phyloP scores from a whole-genome alignment of 169 alveolate species.

The Plasmodium blacklocki region DNA sequence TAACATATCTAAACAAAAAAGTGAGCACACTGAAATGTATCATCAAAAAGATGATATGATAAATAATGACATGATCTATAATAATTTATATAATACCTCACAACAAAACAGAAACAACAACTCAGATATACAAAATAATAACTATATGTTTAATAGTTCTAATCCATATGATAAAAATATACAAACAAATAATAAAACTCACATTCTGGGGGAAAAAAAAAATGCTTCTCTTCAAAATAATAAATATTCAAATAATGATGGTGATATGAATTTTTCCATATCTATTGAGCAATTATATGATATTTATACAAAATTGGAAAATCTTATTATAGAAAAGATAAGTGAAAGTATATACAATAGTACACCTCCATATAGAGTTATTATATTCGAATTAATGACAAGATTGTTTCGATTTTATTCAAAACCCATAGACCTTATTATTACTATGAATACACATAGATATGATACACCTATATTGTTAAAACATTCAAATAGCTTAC shows the following conservation, averaged over 20 bases:
- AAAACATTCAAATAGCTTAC: slow-evolving; percentile 51
- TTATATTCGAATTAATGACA: slow-evolving; percentile 84
- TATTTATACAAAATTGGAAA: slow-evolving; percentile 78
- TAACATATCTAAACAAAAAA: too few relatives aligned
- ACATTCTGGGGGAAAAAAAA: not conserved
- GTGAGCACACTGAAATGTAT: too few relatives aligned
- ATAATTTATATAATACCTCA: too few relatives aligned
- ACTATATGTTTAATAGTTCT: too few relatives aligned
- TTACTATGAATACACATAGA: slow-evolving; percentile 71
- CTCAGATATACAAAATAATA: too few relatives aligned
- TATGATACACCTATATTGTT: slow-evolving; percentile 65
- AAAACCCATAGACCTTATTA: slow-evolving; percentile 62
- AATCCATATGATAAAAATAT: too few relatives aligned
- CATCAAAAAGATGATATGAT: too few relatives aligned
- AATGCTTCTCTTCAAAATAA: not conserved
- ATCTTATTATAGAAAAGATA: slow-evolving; percentile 75
- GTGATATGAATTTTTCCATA: slow-evolving; percentile 12
- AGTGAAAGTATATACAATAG: slow-evolving; percentile 79
- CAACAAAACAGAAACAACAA: too few relatives aligned
- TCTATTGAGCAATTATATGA: slow-evolving; percentile 72
- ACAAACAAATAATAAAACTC: not conserved
- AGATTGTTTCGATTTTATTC: slow-evolving; percentile 78
- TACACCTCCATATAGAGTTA: slow-evolving; percentile 86
- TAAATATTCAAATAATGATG: slow-evolving; percentile 19
- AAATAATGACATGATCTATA: too few relatives aligned